Evolutionary conservation across 805 yeast genomes (phyloP).

Genomic region (Zygotorulaspora sp.): DNA sequence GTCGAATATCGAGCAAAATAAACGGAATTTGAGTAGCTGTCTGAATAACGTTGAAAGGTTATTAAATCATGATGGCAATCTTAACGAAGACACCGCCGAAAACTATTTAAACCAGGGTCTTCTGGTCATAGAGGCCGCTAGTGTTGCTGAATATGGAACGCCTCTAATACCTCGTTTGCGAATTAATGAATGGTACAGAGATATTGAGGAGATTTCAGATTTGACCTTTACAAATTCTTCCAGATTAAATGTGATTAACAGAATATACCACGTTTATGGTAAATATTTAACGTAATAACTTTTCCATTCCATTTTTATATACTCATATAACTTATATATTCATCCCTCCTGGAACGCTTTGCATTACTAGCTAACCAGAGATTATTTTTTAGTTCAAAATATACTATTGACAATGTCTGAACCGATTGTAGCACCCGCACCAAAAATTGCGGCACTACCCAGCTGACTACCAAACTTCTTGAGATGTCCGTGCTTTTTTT

Average conservation of each 20-base stretch:
- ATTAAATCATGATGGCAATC: slow-evolving; percentile 33
- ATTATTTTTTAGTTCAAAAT: slow-evolving; percentile 36
- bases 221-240: slow-evolving; percentile 35
- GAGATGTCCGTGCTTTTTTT: slow-evolving; percentile 36
- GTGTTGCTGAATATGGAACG: slow-evolving; percentile 48
- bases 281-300: slow-evolving; percentile 2
- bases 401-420: slow-evolving; percentile 72
- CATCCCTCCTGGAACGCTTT: too few species aligned
- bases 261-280: slow-evolving; percentile 62
- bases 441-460: slow-evolving; percentile 91
- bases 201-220: slow-evolving; percentile 55
- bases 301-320: slow-evolving; percentile 1
- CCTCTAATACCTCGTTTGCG: slow-evolving; percentile 48
- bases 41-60: slow-evolving; percentile 59
- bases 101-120: slow-evolving; percentile 50
- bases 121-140: slow-evolving; percentile 60
- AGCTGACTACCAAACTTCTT: slow-evolving; percentile 72
- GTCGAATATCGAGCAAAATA: slow-evolving; percentile 28
- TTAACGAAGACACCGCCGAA: slow-evolving; percentile 20
- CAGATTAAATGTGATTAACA: slow-evolving; percentile 46
- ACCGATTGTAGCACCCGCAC: slow-evolving; percentile 96
- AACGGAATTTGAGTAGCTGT: slow-evolving; percentile 28
- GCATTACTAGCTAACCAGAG: neutral
- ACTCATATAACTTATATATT: neutral
- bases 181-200: slow-evolving; percentile 54